A percentile compares a stretch with the other conserved stretches of the same genome.
phyloP scores from a whole-genome alignment of 179 eudicot species.

The Corrigiola litoralis region DNA sequence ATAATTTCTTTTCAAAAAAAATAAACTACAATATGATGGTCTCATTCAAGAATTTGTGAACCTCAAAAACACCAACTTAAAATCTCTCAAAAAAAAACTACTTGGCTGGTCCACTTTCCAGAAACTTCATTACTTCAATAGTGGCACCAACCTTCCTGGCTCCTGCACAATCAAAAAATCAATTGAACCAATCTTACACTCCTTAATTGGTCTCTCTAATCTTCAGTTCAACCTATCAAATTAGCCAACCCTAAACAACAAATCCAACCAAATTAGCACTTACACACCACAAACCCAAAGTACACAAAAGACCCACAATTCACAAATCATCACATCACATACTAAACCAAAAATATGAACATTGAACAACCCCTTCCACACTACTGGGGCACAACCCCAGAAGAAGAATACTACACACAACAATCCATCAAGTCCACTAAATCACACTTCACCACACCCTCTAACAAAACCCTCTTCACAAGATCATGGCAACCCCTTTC shows the following conservation, averaged over 20 bases:
- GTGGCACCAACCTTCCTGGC: too few relatives aligned
- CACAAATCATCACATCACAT: too few relatives aligned
- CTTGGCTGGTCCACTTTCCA: too few relatives aligned
- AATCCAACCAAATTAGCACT: constrained; percentile 6
- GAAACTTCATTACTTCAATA: too few relatives aligned
- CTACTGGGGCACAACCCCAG: constrained; percentile 81
- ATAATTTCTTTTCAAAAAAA: too few relatives aligned
- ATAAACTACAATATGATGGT: too few relatives aligned
- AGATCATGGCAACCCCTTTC: constrained; percentile 65
- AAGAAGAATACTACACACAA: constrained; percentile 60
- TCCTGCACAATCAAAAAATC: too few relatives aligned
- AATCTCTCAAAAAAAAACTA: too few relatives aligned
- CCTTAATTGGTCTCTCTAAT: background rate
- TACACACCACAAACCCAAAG: constrained; percentile 10
- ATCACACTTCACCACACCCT: constrained; percentile 55
- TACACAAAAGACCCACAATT: too few relatives aligned
- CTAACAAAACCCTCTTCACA: constrained; percentile 67
- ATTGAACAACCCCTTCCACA: constrained; percentile 31
- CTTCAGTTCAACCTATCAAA: background rate
- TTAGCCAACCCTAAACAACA: background rate
- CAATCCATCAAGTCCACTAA: constrained; percentile 58
- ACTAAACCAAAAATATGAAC: too few relatives aligned
- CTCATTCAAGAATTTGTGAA: too few relatives aligned
- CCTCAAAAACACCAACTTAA: too few relatives aligned
- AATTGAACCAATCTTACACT: background rate